Base-by-base conservation (phyloP, 108 stramenopile species). In the Nitzschia sp. region DNA sequence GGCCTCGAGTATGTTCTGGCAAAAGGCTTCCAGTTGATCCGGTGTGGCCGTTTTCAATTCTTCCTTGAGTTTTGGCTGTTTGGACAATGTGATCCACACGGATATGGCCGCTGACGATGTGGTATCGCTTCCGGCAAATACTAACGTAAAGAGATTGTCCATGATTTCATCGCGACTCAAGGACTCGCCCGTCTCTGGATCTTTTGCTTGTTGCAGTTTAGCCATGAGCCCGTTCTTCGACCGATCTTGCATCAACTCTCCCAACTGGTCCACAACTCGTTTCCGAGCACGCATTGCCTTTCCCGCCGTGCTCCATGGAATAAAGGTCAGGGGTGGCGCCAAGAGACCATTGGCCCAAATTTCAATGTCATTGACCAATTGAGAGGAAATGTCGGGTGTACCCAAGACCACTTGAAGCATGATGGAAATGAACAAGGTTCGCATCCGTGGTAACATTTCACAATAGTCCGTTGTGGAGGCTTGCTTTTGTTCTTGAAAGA, bases 271-370 rank as follows among this genome's bases (percentile, higher is more conserved):
- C 15, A 66, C 54, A 15, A 78, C 69, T 23, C 77, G 77, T 25
- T 38, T 47, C 0, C 77, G 42, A 1, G 77, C 77, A 30, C 23
- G 26, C 77, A 68, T 73, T 24, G 77, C 77, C 38, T 62, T 62
- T 27, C 45, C 48, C 9, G 77, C 72, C 33, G 77, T 60, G 11
- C 66, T 62, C 31, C 61, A 82, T 54, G 81, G 81, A 58, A 92
- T 92, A 74, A 95, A 95, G 56, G 95, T 91, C 47, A 86, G 88
- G 35, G 89, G 93, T 28, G 98, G 98, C 26, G 38, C 66, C 42
- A 78, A 32, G 5, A 74, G 49, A 25, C 77, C 72, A 33, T 63
- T 54, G 66, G 66, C 46, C 77, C 77, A 78, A 28, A 69, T 68
- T 1, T 66, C 25, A 51, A 73, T 65, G 29, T 78, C 72, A 23